Evolutionary conservation across 176 grass and related monocot genomes (phyloP).

Genomic region (Aegilops sharonensis): DNA sequence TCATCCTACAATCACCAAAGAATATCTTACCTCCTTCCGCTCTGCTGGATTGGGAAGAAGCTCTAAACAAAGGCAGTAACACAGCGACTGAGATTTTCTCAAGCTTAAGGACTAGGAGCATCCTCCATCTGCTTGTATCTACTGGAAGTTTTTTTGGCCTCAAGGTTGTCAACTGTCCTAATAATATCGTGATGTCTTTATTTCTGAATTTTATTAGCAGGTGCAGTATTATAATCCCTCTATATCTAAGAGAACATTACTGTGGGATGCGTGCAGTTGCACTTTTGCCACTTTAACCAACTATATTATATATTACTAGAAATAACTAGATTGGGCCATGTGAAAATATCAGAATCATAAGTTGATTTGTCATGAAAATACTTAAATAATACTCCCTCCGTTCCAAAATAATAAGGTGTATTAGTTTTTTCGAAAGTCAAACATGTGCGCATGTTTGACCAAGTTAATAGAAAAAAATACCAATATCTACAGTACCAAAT

Average conservation of each 20-base stretch:
- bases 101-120: slow-evolving; percentile 88
- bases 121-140: slow-evolving; percentile 81
- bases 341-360: slow-evolving; percentile 4
- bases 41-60: slow-evolving; percentile 63
- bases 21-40: slow-evolving; percentile 65
- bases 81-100: slow-evolving; percentile 65
- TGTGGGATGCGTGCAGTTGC: background rate
- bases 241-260: background rate
- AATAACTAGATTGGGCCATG: background rate
- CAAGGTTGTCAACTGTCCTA: slow-evolving; percentile 55
- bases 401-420: no score
- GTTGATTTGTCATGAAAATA: slow-evolving; percentile 9
- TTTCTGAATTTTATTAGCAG: background rate
- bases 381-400: background rate
- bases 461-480: no score
- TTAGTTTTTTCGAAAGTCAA: no score
- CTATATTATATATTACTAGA: slow-evolving; percentile 10
- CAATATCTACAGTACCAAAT: no score
- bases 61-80: slow-evolving; percentile 69
- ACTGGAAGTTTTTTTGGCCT: slow-evolving; percentile 83
- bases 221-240: slow-evolving; percentile 6
- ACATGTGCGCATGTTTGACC: no score
- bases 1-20: slow-evolving; percentile 83
- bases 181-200: slow-evolving; percentile 7
- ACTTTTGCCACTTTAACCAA: background rate